These are phyloP conservation scores for Musa troglodytarum DNA, from an alignment of 176 grass and related monocot genomes.

Conservation along the genomic window DNA sequence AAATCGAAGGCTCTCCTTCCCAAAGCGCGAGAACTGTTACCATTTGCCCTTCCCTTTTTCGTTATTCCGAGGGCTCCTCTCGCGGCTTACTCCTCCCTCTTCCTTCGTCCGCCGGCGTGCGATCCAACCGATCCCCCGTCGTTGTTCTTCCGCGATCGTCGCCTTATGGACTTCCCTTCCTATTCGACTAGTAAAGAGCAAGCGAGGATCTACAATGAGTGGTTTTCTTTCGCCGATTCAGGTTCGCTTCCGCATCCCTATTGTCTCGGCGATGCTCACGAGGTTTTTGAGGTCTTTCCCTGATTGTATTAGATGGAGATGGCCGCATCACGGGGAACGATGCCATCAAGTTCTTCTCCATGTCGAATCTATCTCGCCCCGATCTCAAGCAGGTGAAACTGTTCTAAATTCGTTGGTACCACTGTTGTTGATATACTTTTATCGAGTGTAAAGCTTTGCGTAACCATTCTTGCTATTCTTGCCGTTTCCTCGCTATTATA, in stretches of 20 bases:
- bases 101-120: no score
- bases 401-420: neutral
- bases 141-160: neutral
- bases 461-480: no score
- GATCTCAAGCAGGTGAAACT: slow-evolving; percentile 69
- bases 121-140: neutral
- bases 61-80: no score
- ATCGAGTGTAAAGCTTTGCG: no score
- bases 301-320: slow-evolving; percentile 49
- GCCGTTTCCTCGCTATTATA: no score
- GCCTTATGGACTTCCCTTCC: slow-evolving; percentile 58
- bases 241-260: slow-evolving; percentile 24
- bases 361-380: slow-evolving; percentile 66
- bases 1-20: no score
- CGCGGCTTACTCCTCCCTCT: no score
- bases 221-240: slow-evolving; percentile 80
- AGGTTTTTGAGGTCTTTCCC: neutral
- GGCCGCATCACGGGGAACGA: slow-evolving; percentile 91
- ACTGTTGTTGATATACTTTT: no score
- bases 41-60: no score
- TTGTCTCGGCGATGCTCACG: slow-evolving; percentile 1
- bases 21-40: no score
- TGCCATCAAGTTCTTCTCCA: slow-evolving; percentile 80
- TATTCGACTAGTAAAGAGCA: slow-evolving; percentile 45
- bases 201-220: slow-evolving; percentile 65